Evolutionary conservation across 306 rosid genomes (phyloP).

Genomic region (Hylodesmum podocarpum): DNA sequence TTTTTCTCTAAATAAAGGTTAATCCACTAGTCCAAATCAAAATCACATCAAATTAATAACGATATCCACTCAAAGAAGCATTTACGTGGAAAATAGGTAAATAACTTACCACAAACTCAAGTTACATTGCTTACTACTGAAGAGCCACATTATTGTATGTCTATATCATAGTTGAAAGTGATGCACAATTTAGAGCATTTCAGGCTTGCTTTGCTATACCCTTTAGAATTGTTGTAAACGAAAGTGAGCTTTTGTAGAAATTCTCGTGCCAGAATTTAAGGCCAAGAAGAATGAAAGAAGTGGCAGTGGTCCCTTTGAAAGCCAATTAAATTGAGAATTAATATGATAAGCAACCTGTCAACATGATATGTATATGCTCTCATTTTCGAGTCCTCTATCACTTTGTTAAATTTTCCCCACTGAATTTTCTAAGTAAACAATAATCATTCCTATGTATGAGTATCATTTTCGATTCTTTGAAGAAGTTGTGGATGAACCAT

Average conservation of each 20-base stretch:
- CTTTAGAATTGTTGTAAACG: constrained; percentile 5
- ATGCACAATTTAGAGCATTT: constrained; percentile 6
- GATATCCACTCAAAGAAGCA: not conserved
- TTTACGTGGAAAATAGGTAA: not conserved
- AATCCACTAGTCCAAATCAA: not conserved
- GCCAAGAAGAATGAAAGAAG: constrained; percentile 26
- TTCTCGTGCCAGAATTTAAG: constrained; percentile 32
- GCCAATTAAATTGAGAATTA: constrained; percentile 45
- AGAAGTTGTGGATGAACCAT: constrained; percentile 51
- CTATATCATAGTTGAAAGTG: not conserved
- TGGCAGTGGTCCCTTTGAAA: constrained; percentile 46
- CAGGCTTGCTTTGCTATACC: not conserved
- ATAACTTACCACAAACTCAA: not conserved
- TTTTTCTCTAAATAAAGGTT: not conserved
- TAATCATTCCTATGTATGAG: constrained; percentile 45
- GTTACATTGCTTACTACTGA: constrained; percentile 3
- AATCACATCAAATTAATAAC: constrained; percentile 2
- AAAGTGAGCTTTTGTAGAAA: constrained; percentile 33
- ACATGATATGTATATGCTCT: constrained; percentile 23
- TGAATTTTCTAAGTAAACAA: constrained; percentile 33
- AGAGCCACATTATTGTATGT: not conserved
- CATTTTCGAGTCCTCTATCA: not conserved
- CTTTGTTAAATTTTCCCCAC: not conserved
- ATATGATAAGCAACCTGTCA: constrained; percentile 45
- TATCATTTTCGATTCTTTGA: constrained; percentile 45